phyloP scores from a whole-genome alignment of 768 basidiomycete genomes.

The Auricularia heimuer region DNA sequence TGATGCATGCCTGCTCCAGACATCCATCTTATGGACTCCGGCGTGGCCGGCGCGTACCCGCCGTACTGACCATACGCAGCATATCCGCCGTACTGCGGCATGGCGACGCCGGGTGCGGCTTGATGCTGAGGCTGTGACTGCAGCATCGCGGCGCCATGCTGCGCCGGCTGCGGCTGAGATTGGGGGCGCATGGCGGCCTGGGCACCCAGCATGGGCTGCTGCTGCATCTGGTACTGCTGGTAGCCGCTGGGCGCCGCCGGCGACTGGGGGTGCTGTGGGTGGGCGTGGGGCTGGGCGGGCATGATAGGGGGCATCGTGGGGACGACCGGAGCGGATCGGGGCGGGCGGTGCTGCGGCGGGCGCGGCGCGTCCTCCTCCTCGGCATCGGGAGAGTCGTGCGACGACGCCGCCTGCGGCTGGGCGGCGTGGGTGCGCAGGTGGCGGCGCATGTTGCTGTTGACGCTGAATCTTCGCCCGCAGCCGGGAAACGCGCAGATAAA shows the following conservation, averaged over 20 bases:
- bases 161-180: background rate
- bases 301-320: background rate
- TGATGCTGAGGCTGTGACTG: background rate
- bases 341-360: background rate
- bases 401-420: background rate
- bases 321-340: background rate
- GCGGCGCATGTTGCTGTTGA: conserved; percentile 77
- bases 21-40: background rate
- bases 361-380: background rate
- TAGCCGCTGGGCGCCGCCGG: background rate
- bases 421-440: conserved; percentile 58
- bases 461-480: conserved; percentile 71
- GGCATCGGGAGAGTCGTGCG: background rate
- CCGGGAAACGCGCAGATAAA: conserved; percentile 66
- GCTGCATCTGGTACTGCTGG: background rate
- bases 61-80: background rate
- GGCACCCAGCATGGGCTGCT: background rate
- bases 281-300: background rate
- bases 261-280: background rate
- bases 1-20: background rate
- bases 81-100: background rate
- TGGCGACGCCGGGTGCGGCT: background rate
- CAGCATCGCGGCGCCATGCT: background rate
- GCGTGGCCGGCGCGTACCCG: background rate
- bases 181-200: background rate